Evolutionary conservation across 78 protist species (phyloP), one percentile per base, ranked within the genome.

Genomic region (Dictyostelium intermedium): DNA sequence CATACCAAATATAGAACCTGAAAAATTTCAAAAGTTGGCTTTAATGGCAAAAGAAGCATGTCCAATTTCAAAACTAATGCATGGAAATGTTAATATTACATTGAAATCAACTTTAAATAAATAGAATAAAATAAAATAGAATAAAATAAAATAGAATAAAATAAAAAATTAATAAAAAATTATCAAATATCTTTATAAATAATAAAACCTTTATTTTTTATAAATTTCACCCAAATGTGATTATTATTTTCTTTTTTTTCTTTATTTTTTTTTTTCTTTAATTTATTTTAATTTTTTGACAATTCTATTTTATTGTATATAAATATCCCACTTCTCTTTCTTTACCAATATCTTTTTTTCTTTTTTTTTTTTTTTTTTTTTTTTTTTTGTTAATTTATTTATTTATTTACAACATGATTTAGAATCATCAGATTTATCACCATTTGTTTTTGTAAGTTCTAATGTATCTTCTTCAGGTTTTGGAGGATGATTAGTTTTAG

Each of bases 401-500:
- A 41, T 76, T 77, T 77, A 77, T 77, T 77, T 77, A 77, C 82
- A 77, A 77, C 82, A 77, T 41, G 34, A 32, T 41, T 35, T 77
- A 20, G n/a, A 39, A 32, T 35, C 11, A 77, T 18, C 45, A 27
- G 30, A 23, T 27, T 73, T 41, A 2, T 77, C 41, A 34, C 30
- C 47, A 9, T 18, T 77, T 39, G 82, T 23, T 41, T 43, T 77
- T 30, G 32, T 74, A 41, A 41, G 32, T n/a, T 43, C n/a, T n/a
- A 77, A 41, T 16, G 60, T 69, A 72, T 72, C 79, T 32, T 82
- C 94, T 30, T 81, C 82, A 16, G 50, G 93, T 56, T 82, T 91
- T 16, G 82, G 84, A 61, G 94, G 94, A n/a, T 43, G 74, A 53
- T 82, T 83, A 9, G 89, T 92, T 72, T 92, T 84, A 1, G 96